Evolutionary conservation across 2,329 filamentous ascomycete species (phyloP).

Genomic region (Sphaerulina populicola): DNA sequence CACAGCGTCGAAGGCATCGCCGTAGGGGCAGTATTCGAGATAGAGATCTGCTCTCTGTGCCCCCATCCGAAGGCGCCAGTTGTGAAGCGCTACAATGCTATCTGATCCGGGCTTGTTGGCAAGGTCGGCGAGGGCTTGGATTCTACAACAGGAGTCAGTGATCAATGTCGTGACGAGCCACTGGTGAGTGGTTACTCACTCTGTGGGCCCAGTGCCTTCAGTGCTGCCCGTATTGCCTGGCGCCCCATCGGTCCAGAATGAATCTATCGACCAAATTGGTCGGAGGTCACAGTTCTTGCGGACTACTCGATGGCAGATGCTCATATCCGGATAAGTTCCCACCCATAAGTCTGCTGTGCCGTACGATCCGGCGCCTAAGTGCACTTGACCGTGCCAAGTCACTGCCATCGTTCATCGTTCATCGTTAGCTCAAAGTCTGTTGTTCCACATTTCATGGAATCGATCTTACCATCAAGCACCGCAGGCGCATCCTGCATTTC

Average conservation of each 20-base stretch:
- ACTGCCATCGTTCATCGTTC: neutral
- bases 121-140: neutral
- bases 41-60: neutral
- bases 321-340: neutral
- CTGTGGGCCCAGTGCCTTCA: neutral
- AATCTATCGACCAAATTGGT: neutral
- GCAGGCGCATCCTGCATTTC: too few relatives aligned
- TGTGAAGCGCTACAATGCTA: neutral
- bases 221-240: neutral
- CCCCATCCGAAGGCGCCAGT: neutral
- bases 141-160: neutral
- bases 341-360: neutral
- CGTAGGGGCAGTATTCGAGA: conserved; percentile 4
- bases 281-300: neutral
- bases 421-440: neutral
- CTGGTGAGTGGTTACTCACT: neutral
- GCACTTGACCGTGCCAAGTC: neutral
- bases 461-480: neutral
- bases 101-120: conserved; percentile 2
- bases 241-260: neutral
- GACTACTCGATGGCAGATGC: neutral
- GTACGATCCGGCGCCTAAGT: neutral
- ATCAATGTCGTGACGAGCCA: neutral
- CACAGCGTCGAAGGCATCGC: neutral
- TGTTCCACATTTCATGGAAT: too few relatives aligned